These are phyloP conservation scores for Bruguiera hainesii DNA, from an alignment of 441 rosid species.

Conservation along the genomic window DNA sequence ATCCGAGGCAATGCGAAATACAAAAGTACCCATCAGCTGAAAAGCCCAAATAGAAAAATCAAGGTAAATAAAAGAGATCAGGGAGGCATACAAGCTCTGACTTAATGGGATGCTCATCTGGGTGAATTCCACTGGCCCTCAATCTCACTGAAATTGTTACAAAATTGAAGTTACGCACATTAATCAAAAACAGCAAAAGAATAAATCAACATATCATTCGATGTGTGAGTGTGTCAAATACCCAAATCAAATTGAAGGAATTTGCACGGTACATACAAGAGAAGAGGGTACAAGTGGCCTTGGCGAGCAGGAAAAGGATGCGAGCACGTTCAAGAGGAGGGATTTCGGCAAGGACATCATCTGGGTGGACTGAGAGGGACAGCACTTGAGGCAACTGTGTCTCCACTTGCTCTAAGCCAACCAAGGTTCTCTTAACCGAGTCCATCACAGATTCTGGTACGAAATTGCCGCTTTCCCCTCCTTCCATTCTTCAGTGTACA, in stretches of 20 bases:
- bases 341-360: conserved; percentile 62
- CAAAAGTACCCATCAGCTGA: conserved; percentile 13
- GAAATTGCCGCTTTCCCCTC: conserved; percentile 27
- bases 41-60: background rate
- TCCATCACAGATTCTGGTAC: conserved; percentile 66
- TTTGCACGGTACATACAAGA: conserved; percentile 32
- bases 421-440: conserved; percentile 56
- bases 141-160: conserved; percentile 55
- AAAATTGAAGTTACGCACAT: conserved; percentile 10
- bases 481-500: conserved; percentile 35
- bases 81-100: conserved; percentile 72
- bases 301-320: conserved; percentile 52
- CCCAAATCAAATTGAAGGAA: background rate
- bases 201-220: background rate
- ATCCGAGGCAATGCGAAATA: background rate
- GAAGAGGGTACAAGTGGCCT: conserved; percentile 65
- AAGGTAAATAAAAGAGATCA: conserved; percentile 3
- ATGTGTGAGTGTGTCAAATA: background rate
- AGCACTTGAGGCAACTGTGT: conserved; percentile 54
- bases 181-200: background rate
- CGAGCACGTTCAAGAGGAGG: conserved; percentile 75
- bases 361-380: conserved; percentile 57
- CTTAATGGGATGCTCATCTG: conserved; percentile 78
- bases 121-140: conserved; percentile 75
- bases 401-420: conserved; percentile 41